phyloP scores from a whole-genome alignment of 2,329 filamentous ascomycete species.

The Penicillium sp. region DNA sequence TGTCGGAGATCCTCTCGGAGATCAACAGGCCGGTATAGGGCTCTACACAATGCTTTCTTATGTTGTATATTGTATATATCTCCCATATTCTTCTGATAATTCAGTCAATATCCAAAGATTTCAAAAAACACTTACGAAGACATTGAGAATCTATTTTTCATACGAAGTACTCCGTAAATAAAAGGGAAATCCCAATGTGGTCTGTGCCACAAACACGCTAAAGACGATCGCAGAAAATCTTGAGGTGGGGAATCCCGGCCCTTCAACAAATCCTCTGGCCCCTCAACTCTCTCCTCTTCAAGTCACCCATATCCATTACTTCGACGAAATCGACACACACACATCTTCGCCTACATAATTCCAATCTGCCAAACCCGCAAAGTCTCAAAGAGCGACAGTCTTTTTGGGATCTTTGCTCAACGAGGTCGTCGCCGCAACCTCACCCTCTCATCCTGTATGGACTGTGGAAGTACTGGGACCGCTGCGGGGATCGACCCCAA shows the following conservation, averaged over 20 bases:
- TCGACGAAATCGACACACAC: neutral
- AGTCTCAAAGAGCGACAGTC: conserved; percentile 18
- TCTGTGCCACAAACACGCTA: conserved; percentile 21
- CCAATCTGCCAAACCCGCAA: neutral
- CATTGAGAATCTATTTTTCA: neutral
- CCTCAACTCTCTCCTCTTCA: conserved; percentile 14
- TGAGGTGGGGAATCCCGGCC: conserved; percentile 23
- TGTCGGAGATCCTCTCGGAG: conserved; percentile 3
- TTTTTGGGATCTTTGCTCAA: conserved; percentile 25
- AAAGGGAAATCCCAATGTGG: conserved; percentile 4
- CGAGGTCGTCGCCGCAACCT: conserved; percentile 14
- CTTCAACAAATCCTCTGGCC: conserved; percentile 18
- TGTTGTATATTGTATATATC: neutral
- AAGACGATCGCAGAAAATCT: conserved; percentile 27
- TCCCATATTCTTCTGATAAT: neutral
- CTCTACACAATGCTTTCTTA: neutral
- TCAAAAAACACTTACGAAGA: neutral
- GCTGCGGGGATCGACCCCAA: conserved; percentile 43
- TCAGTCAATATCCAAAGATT: neutral
- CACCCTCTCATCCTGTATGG: conserved; percentile 31
- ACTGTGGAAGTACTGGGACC: conserved; percentile 35
- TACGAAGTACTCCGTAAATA: neutral
- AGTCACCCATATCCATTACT: neutral
- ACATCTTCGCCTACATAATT: neutral
- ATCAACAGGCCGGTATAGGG: conserved; percentile 1